phyloP scores from a whole-genome alignment of 106 monocot species.

The Xerophyta viscosa region DNA sequence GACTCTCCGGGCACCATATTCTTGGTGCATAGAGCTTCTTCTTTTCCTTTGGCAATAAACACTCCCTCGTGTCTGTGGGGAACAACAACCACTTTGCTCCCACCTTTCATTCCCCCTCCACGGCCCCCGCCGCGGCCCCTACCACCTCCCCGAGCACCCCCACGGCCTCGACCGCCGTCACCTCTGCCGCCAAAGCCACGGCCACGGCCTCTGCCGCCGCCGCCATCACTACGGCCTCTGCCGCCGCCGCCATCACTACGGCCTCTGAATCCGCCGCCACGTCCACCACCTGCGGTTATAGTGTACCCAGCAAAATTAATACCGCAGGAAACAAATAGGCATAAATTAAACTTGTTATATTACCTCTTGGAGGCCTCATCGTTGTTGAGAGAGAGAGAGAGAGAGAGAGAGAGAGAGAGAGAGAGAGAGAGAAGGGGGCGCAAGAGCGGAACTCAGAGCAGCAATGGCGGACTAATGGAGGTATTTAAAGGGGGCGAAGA shows the following conservation, averaged over 20 bases:
- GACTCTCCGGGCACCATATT: constrained; percentile 81
- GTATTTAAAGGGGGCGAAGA: no score
- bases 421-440: no score
- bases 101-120: constrained; percentile 91
- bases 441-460: no score
- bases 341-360: neutral
- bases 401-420: no score
- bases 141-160: constrained; percentile 18
- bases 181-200: constrained; percentile 10
- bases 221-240: constrained; percentile 19
- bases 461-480: no score
- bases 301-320: constrained; percentile 7
- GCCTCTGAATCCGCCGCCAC: constrained; percentile 32
- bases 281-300: no score
- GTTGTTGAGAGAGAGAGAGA: no score
- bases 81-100: constrained; percentile 75
- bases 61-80: constrained; percentile 82
- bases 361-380: constrained; percentile 35
- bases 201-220: constrained; percentile 29
- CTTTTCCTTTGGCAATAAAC: constrained; percentile 90
- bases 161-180: constrained; percentile 8
- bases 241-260: constrained; percentile 36
- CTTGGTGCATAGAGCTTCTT: constrained; percentile 94
- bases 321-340: neutral
- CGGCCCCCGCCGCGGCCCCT: constrained; percentile 50